A percentile compares a stretch with the other conserved stretches of the same genome.
These are phyloP conservation scores for Lactarius sanguifluus DNA, from an alignment of 768 basidiomycete genomes.

Conservation along the genomic window DNA sequence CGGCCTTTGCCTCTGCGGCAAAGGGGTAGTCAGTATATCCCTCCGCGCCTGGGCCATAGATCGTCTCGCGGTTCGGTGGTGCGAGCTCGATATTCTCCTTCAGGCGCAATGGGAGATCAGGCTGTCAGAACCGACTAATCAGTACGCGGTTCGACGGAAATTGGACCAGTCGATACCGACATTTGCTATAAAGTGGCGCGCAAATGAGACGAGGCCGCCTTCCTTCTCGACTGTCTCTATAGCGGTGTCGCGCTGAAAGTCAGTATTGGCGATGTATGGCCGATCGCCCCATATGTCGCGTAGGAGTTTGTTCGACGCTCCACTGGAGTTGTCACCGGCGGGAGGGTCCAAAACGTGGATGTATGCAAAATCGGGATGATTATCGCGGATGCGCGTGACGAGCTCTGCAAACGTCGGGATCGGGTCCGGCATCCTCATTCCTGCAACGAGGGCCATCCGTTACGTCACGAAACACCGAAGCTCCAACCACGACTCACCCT, in stretches of 20 bases:
- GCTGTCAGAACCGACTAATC: slow-evolving; percentile 10
- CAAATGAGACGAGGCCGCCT: slow-evolving; percentile 26
- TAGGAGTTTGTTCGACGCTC: slow-evolving; percentile 30
- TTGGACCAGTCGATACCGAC: slow-evolving; percentile 4
- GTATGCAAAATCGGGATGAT: slow-evolving; percentile 21
- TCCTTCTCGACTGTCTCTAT: slow-evolving; percentile 22
- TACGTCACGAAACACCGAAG: background rate
- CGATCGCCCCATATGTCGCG: slow-evolving; percentile 32
- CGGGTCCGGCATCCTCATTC: slow-evolving; percentile 30
- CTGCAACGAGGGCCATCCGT: background rate
- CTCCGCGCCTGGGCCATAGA: background rate
- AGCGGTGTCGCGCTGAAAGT: slow-evolving; percentile 32
- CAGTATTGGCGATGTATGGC: slow-evolving; percentile 32
- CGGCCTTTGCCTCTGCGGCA: background rate
- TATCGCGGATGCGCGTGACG: slow-evolving; percentile 31
- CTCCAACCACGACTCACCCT: slow-evolving; percentile 1
- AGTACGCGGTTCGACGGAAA: background rate
- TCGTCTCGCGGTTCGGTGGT: background rate
- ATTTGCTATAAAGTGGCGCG: slow-evolving; percentile 20
- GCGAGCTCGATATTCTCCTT: slow-evolving; percentile 4
- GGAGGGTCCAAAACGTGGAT: slow-evolving; percentile 39
- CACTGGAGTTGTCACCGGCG: background rate
- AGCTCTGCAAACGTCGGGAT: slow-evolving; percentile 35
- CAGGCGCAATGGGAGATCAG: slow-evolving; percentile 28
- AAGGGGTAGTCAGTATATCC: slow-evolving; percentile 31